Evolutionary conservation across 352 stramenopile species (phyloP).

Genomic region (Blastocystis sp.): DNA sequence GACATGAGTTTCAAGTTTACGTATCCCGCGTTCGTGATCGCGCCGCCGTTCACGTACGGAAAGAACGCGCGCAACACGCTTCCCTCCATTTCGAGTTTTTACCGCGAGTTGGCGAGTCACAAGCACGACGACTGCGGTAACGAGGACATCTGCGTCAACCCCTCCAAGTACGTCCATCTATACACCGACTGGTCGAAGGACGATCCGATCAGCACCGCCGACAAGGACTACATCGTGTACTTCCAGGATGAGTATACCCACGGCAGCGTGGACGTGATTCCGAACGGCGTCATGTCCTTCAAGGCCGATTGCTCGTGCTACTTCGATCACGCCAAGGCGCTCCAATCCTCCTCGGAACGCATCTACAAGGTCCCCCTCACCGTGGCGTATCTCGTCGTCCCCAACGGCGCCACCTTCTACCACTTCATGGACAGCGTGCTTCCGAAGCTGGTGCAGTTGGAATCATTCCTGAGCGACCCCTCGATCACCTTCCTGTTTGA

Average conservation of each 20-base stretch:
- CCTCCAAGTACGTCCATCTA: constrained; percentile 37
- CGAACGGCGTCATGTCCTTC: constrained; percentile 21
- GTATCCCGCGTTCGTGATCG: constrained; percentile 37
- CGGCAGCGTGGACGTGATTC: constrained; percentile 24
- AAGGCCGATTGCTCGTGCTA: constrained; percentile 38
- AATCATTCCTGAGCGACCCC: constrained; percentile 55
- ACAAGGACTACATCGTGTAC: constrained; percentile 56
- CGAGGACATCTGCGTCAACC: constrained; percentile 55
- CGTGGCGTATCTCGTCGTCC: constrained; percentile 49
- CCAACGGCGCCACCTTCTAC: constrained; percentile 44
- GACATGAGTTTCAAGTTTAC: not conserved
- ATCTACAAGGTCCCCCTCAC: not conserved
- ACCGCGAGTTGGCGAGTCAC: constrained; percentile 22
- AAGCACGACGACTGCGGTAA: constrained; percentile 22
- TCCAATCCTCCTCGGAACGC: not conserved
- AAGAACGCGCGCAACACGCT: constrained; percentile 34
- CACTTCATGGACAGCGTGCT: constrained; percentile 66
- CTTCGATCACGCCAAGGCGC: constrained; percentile 8
- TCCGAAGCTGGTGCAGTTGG: constrained; percentile 65
- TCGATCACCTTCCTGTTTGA: constrained; percentile 35
- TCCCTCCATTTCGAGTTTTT: constrained; percentile 30
- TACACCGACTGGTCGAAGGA: not conserved
- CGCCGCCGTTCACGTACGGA: constrained; percentile 33
- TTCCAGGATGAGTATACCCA: constrained; percentile 47
- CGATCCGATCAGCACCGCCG: not conserved